phyloP scores from a whole-genome alignment of 306 rosid genomes.

The Hippophae tibetana region DNA sequence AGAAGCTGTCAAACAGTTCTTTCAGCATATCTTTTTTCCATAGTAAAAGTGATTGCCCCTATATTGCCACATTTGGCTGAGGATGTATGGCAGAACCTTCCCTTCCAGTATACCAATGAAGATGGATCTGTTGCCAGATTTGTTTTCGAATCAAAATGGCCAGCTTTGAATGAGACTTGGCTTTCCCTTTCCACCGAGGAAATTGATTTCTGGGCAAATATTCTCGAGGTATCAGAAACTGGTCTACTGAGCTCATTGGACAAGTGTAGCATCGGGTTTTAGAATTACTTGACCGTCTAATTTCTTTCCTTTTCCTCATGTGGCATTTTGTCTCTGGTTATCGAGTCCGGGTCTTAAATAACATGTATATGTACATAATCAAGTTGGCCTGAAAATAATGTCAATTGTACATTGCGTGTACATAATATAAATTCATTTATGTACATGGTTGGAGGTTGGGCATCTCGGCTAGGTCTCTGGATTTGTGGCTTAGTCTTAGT shows the following conservation, averaged over 20 bases:
- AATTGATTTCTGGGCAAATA: conserved; percentile 61
- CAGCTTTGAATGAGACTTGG: conserved; percentile 58
- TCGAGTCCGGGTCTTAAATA: no score
- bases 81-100: conserved; percentile 97
- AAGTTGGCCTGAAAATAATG: no score
- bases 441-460: no score
- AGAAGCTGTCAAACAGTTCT: conserved; percentile 97
- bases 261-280: background rate
- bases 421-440: no score
- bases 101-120: conserved; percentile 49
- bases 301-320: no score
- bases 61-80: conserved; percentile 98
- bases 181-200: conserved; percentile 63
- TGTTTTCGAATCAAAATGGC: conserved; percentile 94
- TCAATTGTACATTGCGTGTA: no score
- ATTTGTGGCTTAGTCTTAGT: no score
- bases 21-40: conserved; percentile 70
- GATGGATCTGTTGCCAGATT: conserved; percentile 70
- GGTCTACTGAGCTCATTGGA: background rate
- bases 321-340: no score
- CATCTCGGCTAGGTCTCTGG: no score
- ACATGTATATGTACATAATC: no score
- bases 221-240: conserved; percentile 66
- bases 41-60: conserved; percentile 71
- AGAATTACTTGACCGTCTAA: background rate